Evolutionary conservation across 2,329 filamentous ascomycete species (phyloP), one percentile per base, ranked within the genome.

Genomic region (Apiospora hydei): DNA sequence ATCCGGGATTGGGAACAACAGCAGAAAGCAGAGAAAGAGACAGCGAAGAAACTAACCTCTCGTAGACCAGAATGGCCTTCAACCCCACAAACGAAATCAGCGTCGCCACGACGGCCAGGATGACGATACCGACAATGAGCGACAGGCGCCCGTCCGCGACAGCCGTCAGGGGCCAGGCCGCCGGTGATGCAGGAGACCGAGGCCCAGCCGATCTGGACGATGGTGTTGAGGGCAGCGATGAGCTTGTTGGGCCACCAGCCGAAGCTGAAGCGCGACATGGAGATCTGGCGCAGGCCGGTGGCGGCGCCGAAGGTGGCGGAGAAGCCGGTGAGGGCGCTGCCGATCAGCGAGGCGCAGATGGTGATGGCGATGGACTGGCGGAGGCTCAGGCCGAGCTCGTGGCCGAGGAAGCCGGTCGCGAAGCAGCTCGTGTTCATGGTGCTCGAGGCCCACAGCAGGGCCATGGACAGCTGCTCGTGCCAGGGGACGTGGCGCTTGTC

Each of bases 391-490:
- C 85, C 86, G 46, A 88, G 82, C 73, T 87, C 82, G 80, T 81
- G 83, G 10, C 87, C 86, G 68, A 88, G 77, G 71, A 88, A 87
- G 13, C 87, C 87, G 0, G 85, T 86, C 2, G 85, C 81, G 72
- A 88, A 87, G 76, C 85, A 88, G 49, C 82, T 84, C 38, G 84
- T 82, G 76, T 88, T 88, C 83, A 88, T 84, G 0, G 85, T 87
- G 13, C 83, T 84, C 64, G 82, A 84, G 26, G 86, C 85, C 87
- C 87, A 88, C 71, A 88, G 80, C 72, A 87, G 77, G 14, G 85
- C 86, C 86, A 88, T 88, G 71, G 47, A 74, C n/a, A 76, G 74
- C 67, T 77, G 71, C 64, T 77, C 71, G 34, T 77, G 71, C 75
- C 76, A 77, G 38, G 70, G 72, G 3, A 77, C 76, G 2, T 66